Evolutionary conservation across 2,329 filamentous ascomycete genomes (phyloP).

Genomic region (Fusarium incarnatum): DNA sequence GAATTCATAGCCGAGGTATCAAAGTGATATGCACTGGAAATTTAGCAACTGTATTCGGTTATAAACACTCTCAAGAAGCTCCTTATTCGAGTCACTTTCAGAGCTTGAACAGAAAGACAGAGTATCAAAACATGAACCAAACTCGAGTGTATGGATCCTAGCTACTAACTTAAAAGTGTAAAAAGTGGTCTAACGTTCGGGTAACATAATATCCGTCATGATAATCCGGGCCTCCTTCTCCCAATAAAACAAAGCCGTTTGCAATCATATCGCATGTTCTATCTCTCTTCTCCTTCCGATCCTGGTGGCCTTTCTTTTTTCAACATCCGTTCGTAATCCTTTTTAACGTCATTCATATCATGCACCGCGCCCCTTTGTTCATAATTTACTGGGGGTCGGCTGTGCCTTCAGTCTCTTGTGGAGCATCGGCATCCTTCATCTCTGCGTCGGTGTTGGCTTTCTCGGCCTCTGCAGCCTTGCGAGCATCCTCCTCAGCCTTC

Average conservation of each 20-base stretch:
- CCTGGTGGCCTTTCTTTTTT: constrained; percentile 33
- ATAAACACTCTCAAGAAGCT: too few species aligned
- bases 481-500: constrained; percentile 70
- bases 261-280: constrained; percentile 44
- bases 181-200: constrained; percentile 48
- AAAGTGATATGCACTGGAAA: background rate
- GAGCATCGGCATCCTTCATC: constrained; percentile 71
- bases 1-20: background rate
- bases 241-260: constrained; percentile 42
- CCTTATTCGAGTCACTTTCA: background rate
- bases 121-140: constrained; percentile 31
- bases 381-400: constrained; percentile 52
- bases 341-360: constrained; percentile 44
- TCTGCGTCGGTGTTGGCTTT: constrained; percentile 68
- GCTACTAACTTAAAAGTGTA: constrained; percentile 41
- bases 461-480: constrained; percentile 64
- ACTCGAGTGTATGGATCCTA: constrained; percentile 46
- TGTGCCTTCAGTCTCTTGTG: constrained; percentile 63
- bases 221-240: constrained; percentile 42
- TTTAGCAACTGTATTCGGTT: too few species aligned
- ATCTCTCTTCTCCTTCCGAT: constrained; percentile 28
- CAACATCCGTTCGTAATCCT: constrained; percentile 23
- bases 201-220: constrained; percentile 49
- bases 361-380: constrained; percentile 11
- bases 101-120: background rate